phyloP scores from a whole-genome alignment of 2,329 filamentous ascomycete genomes.

The Cordyceps militaris region DNA sequence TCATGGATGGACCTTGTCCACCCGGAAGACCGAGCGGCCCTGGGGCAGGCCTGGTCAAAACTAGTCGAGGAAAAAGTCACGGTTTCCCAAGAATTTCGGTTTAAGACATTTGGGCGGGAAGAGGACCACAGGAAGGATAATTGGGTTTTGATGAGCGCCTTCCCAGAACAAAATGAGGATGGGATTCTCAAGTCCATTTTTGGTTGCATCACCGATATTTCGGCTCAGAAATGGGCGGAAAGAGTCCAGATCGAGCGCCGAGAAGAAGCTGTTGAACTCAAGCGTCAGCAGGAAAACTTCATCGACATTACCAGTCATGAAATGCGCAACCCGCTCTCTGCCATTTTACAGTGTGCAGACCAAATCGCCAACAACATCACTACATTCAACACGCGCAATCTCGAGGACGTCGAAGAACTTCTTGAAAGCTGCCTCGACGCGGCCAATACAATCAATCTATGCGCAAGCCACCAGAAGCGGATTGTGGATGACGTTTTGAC shows the following conservation, averaged over 20 bases:
- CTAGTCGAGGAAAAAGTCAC: slow-evolving; percentile 55
- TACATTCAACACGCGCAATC: slow-evolving; percentile 31
- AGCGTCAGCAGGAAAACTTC: slow-evolving; percentile 64
- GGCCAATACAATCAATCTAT: slow-evolving; percentile 74
- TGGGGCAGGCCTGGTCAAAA: slow-evolving; percentile 55
- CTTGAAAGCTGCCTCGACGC: slow-evolving; percentile 59
- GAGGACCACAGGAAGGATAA: slow-evolving; percentile 58
- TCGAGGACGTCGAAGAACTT: slow-evolving; percentile 40
- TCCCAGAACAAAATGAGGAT: slow-evolving; percentile 59
- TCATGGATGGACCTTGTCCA: slow-evolving; percentile 68
- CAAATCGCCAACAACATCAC: slow-evolving; percentile 54
- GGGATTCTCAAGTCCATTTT: slow-evolving; percentile 68
- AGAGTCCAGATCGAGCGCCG: slow-evolving; percentile 69
- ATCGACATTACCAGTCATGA: slow-evolving; percentile 70
- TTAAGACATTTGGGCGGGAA: slow-evolving; percentile 59
- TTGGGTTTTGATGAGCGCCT: slow-evolving; percentile 72
- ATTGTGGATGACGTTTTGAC: slow-evolving; percentile 64
- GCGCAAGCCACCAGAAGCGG: slow-evolving; percentile 70
- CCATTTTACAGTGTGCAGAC: slow-evolving; percentile 69
- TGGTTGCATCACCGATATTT: slow-evolving; percentile 78
- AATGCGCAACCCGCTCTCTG: slow-evolving; percentile 69
- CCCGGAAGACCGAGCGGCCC: slow-evolving; percentile 53
- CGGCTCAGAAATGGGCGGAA: slow-evolving; percentile 78
- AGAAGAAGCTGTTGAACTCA: slow-evolving; percentile 74
- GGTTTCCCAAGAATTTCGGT: slow-evolving; percentile 67